phyloP scores from a whole-genome alignment of 2,329 filamentous ascomycete genomes.

The Orbilia blumenaviensis region DNA sequence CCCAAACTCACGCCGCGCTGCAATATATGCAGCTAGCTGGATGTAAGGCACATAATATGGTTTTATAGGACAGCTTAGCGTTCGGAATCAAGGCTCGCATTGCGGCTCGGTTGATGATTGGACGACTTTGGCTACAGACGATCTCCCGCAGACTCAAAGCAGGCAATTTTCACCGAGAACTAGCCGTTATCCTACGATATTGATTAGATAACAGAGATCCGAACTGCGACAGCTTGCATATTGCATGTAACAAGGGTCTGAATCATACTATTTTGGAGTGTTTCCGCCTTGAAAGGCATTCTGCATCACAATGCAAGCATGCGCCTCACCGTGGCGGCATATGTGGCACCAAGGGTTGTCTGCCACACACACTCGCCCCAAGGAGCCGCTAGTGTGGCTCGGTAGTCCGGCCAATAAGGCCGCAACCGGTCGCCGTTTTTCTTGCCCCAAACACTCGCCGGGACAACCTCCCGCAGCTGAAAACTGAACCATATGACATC shows the following conservation, averaged over 20 bases:
- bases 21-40: background rate
- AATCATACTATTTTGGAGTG: slow-evolving; percentile 35
- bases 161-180: slow-evolving; percentile 9
- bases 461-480: slow-evolving; percentile 33
- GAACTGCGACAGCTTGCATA: slow-evolving; percentile 41
- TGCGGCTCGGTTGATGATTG: background rate
- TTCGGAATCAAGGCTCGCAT: background rate
- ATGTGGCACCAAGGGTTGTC: slow-evolving; percentile 5
- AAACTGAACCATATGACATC: slow-evolving; percentile 40
- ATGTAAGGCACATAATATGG: background rate
- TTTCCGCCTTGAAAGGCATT: slow-evolving; percentile 52
- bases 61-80: background rate
- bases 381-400: slow-evolving; percentile 20
- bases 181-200: background rate
- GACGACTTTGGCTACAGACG: background rate
- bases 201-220: slow-evolving; percentile 51
- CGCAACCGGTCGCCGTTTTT: slow-evolving; percentile 37
- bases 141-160: background rate
- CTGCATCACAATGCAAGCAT: slow-evolving; percentile 33
- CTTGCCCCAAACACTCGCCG: slow-evolving; percentile 3
- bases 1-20: background rate
- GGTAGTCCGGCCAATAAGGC: slow-evolving; percentile 14
- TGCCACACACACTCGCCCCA: slow-evolving; percentile 25
- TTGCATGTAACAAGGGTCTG: background rate
- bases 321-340: slow-evolving; percentile 50